Conservation (phyloP, 1,284 basidiomycete genomes). For the Ustilago lituana region DNA sequence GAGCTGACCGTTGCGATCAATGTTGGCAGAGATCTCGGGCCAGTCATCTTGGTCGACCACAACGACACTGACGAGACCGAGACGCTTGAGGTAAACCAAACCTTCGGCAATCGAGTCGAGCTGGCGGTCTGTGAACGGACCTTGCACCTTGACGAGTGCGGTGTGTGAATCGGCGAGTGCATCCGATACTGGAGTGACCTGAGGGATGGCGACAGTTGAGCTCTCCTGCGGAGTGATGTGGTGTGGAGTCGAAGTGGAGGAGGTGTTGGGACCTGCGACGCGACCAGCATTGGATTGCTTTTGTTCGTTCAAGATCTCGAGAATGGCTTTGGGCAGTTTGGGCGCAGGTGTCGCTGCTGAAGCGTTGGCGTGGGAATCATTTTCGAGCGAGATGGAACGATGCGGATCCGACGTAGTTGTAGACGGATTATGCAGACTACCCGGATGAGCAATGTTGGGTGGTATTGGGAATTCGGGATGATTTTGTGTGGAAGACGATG, state of each 20-base stretch:
- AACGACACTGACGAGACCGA: slow-evolving; percentile 92
- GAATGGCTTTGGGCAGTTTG: slow-evolving; percentile 35
- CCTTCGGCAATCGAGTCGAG: slow-evolving; percentile 92
- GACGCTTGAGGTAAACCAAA: slow-evolving; percentile 91
- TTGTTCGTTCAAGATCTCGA: slow-evolving; percentile 32
- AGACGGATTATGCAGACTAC: slow-evolving; percentile 42
- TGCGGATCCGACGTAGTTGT: slow-evolving; percentile 44
- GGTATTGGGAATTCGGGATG: slow-evolving; percentile 47
- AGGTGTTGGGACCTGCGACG: slow-evolving; percentile 49
- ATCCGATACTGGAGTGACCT: slow-evolving; percentile 35
- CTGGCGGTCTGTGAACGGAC: slow-evolving; percentile 94
- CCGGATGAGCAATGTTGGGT: slow-evolving; percentile 34
- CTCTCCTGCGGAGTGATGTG: slow-evolving; percentile 66
- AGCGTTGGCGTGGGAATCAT: slow-evolving; percentile 13
- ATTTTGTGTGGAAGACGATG: slow-evolving; percentile 6
- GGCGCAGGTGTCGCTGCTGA: neutral
- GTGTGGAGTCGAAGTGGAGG: slow-evolving; percentile 42
- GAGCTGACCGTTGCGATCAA: slow-evolving; percentile 43
- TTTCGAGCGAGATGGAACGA: slow-evolving; percentile 26
- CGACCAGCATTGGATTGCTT: slow-evolving; percentile 41
- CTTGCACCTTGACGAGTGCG: slow-evolving; percentile 95
- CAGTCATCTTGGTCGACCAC: slow-evolving; percentile 90
- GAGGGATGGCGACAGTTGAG: slow-evolving; percentile 53
- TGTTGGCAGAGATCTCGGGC: slow-evolving; percentile 66
- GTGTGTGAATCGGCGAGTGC: slow-evolving; percentile 71